Conservation (phyloP, 306 rosid genomes). For the Quercus wislizeni region DNA sequence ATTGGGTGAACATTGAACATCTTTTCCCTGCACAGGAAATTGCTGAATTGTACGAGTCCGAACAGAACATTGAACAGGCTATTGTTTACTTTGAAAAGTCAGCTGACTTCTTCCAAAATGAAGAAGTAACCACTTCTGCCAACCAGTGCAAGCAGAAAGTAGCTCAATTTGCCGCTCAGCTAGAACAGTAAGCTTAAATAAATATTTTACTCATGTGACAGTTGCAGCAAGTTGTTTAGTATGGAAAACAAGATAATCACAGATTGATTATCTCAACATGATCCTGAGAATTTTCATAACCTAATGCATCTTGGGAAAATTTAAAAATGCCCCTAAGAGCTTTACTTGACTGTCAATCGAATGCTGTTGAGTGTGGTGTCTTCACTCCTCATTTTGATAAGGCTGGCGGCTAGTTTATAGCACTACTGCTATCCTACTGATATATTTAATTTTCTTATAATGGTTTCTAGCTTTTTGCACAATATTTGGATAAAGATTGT, state of each 20-base stretch:
- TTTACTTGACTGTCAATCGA: background rate
- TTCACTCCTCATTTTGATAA: background rate
- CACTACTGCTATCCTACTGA: background rate
- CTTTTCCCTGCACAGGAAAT: slow-evolving; percentile 58
- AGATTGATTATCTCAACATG: slow-evolving; percentile 15
- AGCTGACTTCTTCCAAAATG: slow-evolving; percentile 87
- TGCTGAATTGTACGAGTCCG: slow-evolving; percentile 86
- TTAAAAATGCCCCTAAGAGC: background rate
- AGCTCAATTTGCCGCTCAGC: slow-evolving; percentile 89
- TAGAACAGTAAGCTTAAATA: slow-evolving; percentile 70
- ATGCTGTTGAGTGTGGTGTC: background rate
- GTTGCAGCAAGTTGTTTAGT: slow-evolving; percentile 10
- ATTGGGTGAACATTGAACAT: slow-evolving; percentile 22
- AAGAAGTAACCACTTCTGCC: slow-evolving; percentile 84
- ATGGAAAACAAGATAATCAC: background rate
- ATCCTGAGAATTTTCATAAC: slow-evolving; percentile 13
- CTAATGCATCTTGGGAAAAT: background rate
- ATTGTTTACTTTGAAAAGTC: slow-evolving; percentile 76
- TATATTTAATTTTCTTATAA: background rate
- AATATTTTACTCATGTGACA: slow-evolving; percentile 6
- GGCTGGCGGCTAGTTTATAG: background rate
- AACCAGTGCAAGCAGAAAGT: slow-evolving; percentile 96
- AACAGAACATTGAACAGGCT: slow-evolving; percentile 77
- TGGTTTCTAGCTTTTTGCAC: background rate
- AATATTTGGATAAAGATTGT: background rate